These are phyloP conservation scores for Cardamine resedifolia DNA, from an alignment of 345 rosid genomes.

Conservation along the genomic window DNA sequence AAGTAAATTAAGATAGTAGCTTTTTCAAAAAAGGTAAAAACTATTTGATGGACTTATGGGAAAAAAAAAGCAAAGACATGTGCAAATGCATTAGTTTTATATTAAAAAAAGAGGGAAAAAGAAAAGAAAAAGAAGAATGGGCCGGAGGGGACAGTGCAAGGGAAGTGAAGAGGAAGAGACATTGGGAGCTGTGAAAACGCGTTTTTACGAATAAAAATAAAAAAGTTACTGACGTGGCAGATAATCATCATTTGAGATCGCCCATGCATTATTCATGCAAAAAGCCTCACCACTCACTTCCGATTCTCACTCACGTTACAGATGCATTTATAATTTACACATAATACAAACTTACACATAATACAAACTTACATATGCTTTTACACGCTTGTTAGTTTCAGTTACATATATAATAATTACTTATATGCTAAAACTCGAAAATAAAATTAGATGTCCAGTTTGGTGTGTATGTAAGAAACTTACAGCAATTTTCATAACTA, in stretches of 20 bases:
- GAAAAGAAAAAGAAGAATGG: not conserved
- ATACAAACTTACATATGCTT: not conserved
- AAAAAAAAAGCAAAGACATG: conserved; percentile 2
- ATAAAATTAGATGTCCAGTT: not conserved
- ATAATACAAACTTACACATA: not conserved
- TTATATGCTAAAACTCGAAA: too few relatives aligned
- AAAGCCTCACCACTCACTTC: not conserved
- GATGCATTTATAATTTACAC: not conserved
- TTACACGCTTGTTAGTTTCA: not conserved
- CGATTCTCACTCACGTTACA: conserved; percentile 10
- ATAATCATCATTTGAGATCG: conserved; percentile 14
- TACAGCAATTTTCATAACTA: not conserved
- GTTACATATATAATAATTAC: not conserved
- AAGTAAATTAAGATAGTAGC: too few relatives aligned
- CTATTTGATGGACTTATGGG: not conserved
- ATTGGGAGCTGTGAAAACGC: conserved; percentile 34
- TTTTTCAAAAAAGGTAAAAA: not conserved
- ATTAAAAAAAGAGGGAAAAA: not conserved
- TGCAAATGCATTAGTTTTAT: conserved; percentile 2
- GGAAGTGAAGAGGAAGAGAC: conserved; percentile 15
- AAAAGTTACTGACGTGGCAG: not conserved
- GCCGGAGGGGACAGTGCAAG: conserved; percentile 29
- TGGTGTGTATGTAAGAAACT: not conserved
- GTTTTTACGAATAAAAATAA: not conserved
- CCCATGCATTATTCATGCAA: conserved; percentile 35